Evolutionary conservation across 495 filamentous ascomycete species (phyloP), one percentile per base, ranked within the genome.

Genomic region (Lindgomyces ingoldianus): DNA sequence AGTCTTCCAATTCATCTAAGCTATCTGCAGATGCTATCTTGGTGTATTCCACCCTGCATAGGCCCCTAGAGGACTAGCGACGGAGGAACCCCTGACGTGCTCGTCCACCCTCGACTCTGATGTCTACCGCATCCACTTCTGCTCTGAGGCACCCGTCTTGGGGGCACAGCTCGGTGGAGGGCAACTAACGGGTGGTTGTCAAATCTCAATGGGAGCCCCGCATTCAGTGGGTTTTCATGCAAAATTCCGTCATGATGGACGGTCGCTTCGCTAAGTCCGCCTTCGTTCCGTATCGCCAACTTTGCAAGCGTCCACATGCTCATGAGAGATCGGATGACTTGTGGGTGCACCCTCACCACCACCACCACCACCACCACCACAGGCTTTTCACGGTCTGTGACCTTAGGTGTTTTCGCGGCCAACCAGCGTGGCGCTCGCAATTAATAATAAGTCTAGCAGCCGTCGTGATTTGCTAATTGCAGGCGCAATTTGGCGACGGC

Each of bases 311-410:
- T 47, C 45, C 45, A 47, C 9, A 42, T 9, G 45, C 45, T 47
- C 45, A 18, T n/a, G 45, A 47, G 45, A 52, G 49, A 24, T 52
- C 49, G 49, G 19, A 52, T 52, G 49, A 52, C 33, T 39, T 14
- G 33, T 6, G 33, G 33, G 33, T 39, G 33, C 6, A 39, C 33
- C 33, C 33, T 6, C 33, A 39, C 33, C 33, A 39, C 33, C 6
- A 14, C 33, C 6, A 14, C 33, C 33, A 39, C 33, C 33, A 39
- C 33, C 33, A 39, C 27, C 44, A 26, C 44, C 19, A 12, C n/a
- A n/a, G 36, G 50, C 24, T 33, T 3, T 19, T 30, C 21, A 26
- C 26, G 26, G 12, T 8, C 6, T 8, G 44, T 18, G 44, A 47
- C 18, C 18, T 4, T 4, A 4, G n/a, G 44, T 47, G 33, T 39